Base-by-base conservation (phyloP, 202 grass and related monocot genomes). In the Elaeis oleifera region DNA sequence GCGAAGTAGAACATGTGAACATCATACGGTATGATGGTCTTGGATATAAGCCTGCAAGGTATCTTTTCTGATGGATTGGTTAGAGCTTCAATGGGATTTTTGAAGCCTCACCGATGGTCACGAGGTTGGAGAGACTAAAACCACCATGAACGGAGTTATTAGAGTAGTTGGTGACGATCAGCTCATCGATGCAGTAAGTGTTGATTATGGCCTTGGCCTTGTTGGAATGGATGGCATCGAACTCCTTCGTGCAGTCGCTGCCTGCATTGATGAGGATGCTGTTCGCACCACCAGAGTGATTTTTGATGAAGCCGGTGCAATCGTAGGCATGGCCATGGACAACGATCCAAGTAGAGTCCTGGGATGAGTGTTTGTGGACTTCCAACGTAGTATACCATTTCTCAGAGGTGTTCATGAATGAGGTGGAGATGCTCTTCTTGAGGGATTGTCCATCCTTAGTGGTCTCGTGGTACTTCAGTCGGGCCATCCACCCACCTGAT, bases 251-350 rank as follows among this genome's bases (percentile, higher is more conserved):
- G 20, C 20, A 20, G 20, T 20, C 20, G 20, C 0, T 20, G 20
- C 0, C 20, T 20, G 20, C 20, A 0, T 20, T 20, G 20, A 20
- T 20, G 20, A 20, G 20, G 20, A 20, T 20, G 20, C 20, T 20
- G 20, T 20, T 20, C 20, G 20, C 20, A 20, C 20, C 20, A 20
- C 20, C 20, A 20, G 20, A 20, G 20, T 20, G 20, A 20, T 89
- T 88, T 65, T 71, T 89, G 55, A 97, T 54, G 72, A 97, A 97
- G 4, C n/a, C 25, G 4, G 88, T 92, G 76, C 84, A 90, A 65
- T 95, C 90, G 57, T 90, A 95, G 57, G 90, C 78, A 9, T 87
- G 77, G 60, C 69, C 90, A 66, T 82, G 82, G 5, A 95, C 86
- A 19, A 90, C 39, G 50, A 95, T 95, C 90, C 90, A 95, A 1